A percentile compares a stretch with the other conserved stretches of the same genome.
Conservation (phyloP, 371 early-diverging fungal genomes). For the Coemansia sp. region DNA sequence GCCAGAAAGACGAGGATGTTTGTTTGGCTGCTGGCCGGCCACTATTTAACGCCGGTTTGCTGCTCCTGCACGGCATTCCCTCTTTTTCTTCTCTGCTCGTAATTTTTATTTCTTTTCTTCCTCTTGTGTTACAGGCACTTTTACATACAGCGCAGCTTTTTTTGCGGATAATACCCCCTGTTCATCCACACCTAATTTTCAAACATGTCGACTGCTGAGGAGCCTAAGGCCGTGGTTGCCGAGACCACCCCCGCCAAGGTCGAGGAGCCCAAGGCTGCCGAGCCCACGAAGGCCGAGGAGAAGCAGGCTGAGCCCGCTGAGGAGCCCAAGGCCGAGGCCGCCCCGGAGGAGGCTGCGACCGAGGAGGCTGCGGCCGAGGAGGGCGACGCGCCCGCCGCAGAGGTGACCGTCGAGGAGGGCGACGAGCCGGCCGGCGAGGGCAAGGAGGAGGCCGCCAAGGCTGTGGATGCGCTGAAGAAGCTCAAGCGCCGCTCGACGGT, state of each 20-base stretch:
- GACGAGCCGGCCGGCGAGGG: slow-evolving; percentile 11
- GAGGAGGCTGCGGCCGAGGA: slow-evolving; percentile 23
- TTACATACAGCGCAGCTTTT: background rate
- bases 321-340: slow-evolving; percentile 4
- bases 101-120: slow-evolving; percentile 16
- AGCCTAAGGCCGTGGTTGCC: slow-evolving; percentile 9
- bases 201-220: slow-evolving; percentile 16
- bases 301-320: slow-evolving; percentile 3
- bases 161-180: slow-evolving; percentile 9
- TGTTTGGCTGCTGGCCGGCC: background rate
- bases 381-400: slow-evolving; percentile 8
- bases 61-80: slow-evolving; percentile 5
- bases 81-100: slow-evolving; percentile 22
- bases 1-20: slow-evolving; percentile 2
- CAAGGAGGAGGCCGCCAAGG: slow-evolving; percentile 19
- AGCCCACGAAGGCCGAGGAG: slow-evolving; percentile 17
- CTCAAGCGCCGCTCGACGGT: slow-evolving; percentile 48
- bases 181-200: slow-evolving; percentile 19
- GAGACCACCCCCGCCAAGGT: slow-evolving; percentile 1
- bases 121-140: slow-evolving; percentile 15
- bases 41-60: slow-evolving; percentile 20
- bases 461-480: slow-evolving; percentile 30
- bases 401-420: too few relatives aligned
- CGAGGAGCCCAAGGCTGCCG: slow-evolving; percentile 7
- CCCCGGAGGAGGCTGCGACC: slow-evolving; percentile 2